Percentiles rank a stretch among this genome's conserved stretches.
These are phyloP conservation scores for Aspergillus sp. DNA, from an alignment of 2,329 filamentous ascomycete genomes.

Conservation along the genomic window DNA sequence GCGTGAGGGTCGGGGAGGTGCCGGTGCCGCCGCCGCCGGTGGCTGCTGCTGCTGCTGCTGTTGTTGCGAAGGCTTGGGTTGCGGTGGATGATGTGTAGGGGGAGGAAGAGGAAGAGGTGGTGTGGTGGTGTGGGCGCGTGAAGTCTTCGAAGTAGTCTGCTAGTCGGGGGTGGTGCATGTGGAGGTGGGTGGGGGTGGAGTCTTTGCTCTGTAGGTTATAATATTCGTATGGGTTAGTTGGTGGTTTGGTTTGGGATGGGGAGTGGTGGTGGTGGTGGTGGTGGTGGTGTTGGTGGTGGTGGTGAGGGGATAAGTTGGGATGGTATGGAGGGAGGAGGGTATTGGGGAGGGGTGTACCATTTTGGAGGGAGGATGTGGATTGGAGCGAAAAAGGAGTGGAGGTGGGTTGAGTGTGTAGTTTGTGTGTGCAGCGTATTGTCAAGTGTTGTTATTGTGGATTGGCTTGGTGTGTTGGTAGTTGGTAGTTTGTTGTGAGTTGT, in stretches of 20 bases:
- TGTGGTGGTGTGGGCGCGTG: slow-evolving; percentile 44
- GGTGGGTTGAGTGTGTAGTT: too few relatives aligned
- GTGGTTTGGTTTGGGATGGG: too few relatives aligned
- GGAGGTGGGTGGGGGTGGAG: slow-evolving; percentile 51
- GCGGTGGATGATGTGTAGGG: slow-evolving; percentile 15
- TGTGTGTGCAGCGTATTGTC: not conserved
- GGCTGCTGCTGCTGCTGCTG: slow-evolving; percentile 19
- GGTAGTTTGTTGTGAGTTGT: not conserved
- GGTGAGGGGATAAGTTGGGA: not conserved
- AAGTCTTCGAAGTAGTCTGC: slow-evolving; percentile 55
- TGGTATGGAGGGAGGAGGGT: not conserved
- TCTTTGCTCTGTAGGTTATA: slow-evolving; percentile 45
- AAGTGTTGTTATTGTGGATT: not conserved
- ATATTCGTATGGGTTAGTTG: too few relatives aligned
- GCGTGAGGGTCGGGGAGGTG: slow-evolving; percentile 35
- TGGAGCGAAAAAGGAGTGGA: too few relatives aligned
- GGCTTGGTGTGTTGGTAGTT: not conserved
- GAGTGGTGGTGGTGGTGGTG: not conserved
- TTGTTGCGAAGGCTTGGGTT: slow-evolving; percentile 26
- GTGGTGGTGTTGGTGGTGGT: too few relatives aligned
- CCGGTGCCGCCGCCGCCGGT: too few relatives aligned
- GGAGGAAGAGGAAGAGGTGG: slow-evolving; percentile 8
- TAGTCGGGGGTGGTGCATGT: slow-evolving; percentile 51
- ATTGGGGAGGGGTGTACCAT: slow-evolving; percentile 21
- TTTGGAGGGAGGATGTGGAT: too few relatives aligned